Percentiles rank a stretch among this genome's conserved stretches.
phyloP scores from a whole-genome alignment of 2,329 filamentous ascomycete genomes.

The Paraphaeosphaeria sporulosa region DNA sequence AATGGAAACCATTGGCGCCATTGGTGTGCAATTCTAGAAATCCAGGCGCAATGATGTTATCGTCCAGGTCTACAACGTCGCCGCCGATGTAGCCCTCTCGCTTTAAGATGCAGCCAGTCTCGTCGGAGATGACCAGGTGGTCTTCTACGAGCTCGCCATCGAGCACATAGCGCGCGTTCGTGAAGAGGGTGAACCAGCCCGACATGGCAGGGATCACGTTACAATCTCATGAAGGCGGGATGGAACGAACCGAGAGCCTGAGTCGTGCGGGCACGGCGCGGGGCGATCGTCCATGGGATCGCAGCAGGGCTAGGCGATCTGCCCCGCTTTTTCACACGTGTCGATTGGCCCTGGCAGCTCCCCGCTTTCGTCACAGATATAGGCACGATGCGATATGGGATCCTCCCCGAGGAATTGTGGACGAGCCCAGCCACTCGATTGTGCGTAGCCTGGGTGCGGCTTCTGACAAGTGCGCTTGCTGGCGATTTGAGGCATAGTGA shows the following conservation, averaged over 20 bases:
- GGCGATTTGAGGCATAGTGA: not conserved
- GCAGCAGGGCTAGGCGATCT: not conserved
- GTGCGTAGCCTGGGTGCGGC: not conserved
- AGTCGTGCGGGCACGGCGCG: not conserved
- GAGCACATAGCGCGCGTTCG: constrained; percentile 55
- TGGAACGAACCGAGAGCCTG: constrained; percentile 1
- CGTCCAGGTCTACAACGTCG: constrained; percentile 57
- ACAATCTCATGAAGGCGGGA: not conserved
- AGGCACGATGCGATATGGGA: not conserved
- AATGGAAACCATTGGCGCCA: constrained; percentile 62
- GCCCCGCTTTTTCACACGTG: not conserved
- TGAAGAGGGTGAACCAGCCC: constrained; percentile 56
- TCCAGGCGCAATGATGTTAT: constrained; percentile 61
- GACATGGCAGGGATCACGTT: constrained; percentile 37
- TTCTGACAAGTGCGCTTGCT: not conserved
- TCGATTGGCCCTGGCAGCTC: not conserved
- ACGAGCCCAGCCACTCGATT: not conserved
- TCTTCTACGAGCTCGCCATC: constrained; percentile 54
- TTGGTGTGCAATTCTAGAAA: constrained; percentile 66
- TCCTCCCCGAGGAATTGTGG: not conserved
- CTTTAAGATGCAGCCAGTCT: constrained; percentile 53
- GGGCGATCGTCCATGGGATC: constrained; percentile 4
- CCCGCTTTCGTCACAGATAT: constrained; percentile 3
- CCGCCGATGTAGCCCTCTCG: constrained; percentile 54
- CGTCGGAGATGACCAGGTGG: constrained; percentile 55